Evolutionary conservation across 2,329 filamentous ascomycete species (phyloP).

Genomic region (Ambrosiella cleistominuta): DNA sequence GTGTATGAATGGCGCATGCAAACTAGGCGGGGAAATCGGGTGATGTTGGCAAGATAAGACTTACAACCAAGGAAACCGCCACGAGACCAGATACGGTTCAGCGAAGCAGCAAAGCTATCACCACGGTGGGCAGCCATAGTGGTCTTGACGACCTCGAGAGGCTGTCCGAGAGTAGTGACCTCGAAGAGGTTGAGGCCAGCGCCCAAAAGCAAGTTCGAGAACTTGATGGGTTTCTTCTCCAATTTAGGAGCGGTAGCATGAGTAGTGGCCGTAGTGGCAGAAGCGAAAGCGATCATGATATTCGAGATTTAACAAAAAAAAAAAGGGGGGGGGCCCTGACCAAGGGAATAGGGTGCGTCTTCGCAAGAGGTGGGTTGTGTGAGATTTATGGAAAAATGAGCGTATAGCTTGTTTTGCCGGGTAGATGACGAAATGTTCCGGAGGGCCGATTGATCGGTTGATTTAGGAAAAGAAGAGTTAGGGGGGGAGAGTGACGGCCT

Average conservation of each 20-base stretch:
- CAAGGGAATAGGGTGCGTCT: constrained; percentile 90
- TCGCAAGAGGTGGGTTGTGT: constrained; percentile 33
- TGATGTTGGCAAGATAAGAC: constrained; percentile 23
- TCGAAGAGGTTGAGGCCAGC: constrained; percentile 94
- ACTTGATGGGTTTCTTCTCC: constrained; percentile 99
- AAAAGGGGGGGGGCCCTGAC: constrained; percentile 65
- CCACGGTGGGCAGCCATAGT: constrained; percentile 96
- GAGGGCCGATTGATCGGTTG: neutral
- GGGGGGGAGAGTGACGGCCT: constrained; percentile 9
- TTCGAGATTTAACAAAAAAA: constrained; percentile 24
- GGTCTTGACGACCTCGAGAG: constrained; percentile 96
- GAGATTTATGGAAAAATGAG: constrained; percentile 5
- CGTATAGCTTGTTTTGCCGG: neutral
- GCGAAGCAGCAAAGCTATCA: constrained; percentile 67
- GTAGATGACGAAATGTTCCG: neutral
- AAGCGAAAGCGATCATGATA: constrained; percentile 44
- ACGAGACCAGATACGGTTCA: constrained; percentile 79
- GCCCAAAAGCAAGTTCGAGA: constrained; percentile 92
- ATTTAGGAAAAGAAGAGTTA: constrained; percentile 8
- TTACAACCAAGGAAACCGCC: constrained; percentile 88
- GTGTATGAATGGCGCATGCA: neutral
- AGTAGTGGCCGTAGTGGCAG: constrained; percentile 30
- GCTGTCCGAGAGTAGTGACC: constrained; percentile 52
- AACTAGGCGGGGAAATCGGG: neutral
- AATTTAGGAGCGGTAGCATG: constrained; percentile 36